phyloP scores from a whole-genome alignment of 1,139 yeast species.

The Martiniozyma asiatica region DNA sequence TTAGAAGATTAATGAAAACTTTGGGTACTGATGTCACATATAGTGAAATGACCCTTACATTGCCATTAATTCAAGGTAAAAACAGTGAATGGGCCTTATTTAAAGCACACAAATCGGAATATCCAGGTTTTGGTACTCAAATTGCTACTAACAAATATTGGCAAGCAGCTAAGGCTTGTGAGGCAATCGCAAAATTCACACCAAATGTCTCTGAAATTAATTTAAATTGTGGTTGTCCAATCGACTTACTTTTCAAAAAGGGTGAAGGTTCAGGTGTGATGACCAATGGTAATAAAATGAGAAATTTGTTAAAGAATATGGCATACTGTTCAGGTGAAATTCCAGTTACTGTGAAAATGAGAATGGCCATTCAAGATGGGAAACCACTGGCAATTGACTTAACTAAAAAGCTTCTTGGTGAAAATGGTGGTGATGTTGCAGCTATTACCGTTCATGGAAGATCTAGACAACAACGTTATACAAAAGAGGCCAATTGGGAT shows the following conservation, averaged over 20 bases:
- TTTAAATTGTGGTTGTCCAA: constrained; percentile 95
- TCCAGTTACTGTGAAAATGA: constrained; percentile 82
- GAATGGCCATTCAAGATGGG: constrained; percentile 82
- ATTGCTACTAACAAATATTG: constrained; percentile 85
- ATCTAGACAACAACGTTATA: constrained; percentile 89
- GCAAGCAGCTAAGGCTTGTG: constrained; percentile 90
- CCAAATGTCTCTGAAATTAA: constrained; percentile 64
- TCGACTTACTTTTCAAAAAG: constrained; percentile 77
- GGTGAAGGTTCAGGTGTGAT: constrained; percentile 94
- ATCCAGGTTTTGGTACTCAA: constrained; percentile 89
- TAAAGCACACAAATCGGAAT: constrained; percentile 72
- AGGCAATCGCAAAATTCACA: constrained; percentile 49
- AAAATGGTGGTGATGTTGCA: constrained; percentile 55
- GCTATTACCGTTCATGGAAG: constrained; percentile 94
- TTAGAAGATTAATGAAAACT: constrained; percentile 81
- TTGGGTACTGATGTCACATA: constrained; percentile 91
- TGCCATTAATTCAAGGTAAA: constrained; percentile 80
- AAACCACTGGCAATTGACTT: constrained; percentile 77
- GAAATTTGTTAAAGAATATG: constrained; percentile 79
- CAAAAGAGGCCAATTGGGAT: constrained; percentile 86
- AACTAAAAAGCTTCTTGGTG: constrained; percentile 57
- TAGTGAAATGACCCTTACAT: constrained; percentile 86
- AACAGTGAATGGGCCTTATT: constrained; percentile 97
- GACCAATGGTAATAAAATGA: constrained; percentile 76
- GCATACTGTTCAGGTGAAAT: constrained; percentile 76